Base-by-base conservation (phyloP, 2,329 filamentous ascomycete genomes). In the Ramularia collo-cygni region DNA sequence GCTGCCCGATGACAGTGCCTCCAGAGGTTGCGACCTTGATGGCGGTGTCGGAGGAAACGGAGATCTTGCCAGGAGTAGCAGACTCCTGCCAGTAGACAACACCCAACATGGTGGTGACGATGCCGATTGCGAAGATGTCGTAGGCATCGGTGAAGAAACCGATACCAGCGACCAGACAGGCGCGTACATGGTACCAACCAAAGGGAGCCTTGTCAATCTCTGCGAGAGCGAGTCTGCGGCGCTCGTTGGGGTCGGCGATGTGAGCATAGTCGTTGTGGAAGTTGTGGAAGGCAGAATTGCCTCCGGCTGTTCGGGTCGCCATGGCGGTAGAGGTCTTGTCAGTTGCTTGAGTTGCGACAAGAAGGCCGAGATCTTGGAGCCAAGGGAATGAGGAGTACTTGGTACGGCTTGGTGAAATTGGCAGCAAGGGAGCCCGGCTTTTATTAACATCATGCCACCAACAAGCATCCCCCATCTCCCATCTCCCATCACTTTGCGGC, bases 81-180 rank as follows among this genome's bases (percentile, higher is more conserved):
- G 32, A 35, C 13, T 34, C 10, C 33, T 74, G 74, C 60, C 75
- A 88, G 69, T 83, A 90, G 50, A 88, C 84, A 35, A 89, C 78
- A 29, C 85, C 85, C 36, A 89, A 62, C 82, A 89, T 87, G 47
- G 76, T 73, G 18, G 82, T 85, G 48, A 83, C 69, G 57, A 87
- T 69, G 48, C 79, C 82, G 52, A 83, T 81, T 57, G 81, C 79
- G 63, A 92, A 92, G 67, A 88, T 85, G 42, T 62, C 59, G 64
- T 89, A 90, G 9, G 83, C 83, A 59, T 90, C 86, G 12, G 85
- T 90, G 65, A 92, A 92, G 76, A 93, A 92, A 53, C 85, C 86
- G 46, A 90, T 82, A 54, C 86, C 85, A 19, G 85, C 85, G 16
- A 90, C 85, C 7, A 85, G 66, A 38, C 85, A 76, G 42, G 85